Conservation (phyloP, 2,329 filamentous ascomycete genomes). For the Xenosphaeropsis pyriputrescens region DNA sequence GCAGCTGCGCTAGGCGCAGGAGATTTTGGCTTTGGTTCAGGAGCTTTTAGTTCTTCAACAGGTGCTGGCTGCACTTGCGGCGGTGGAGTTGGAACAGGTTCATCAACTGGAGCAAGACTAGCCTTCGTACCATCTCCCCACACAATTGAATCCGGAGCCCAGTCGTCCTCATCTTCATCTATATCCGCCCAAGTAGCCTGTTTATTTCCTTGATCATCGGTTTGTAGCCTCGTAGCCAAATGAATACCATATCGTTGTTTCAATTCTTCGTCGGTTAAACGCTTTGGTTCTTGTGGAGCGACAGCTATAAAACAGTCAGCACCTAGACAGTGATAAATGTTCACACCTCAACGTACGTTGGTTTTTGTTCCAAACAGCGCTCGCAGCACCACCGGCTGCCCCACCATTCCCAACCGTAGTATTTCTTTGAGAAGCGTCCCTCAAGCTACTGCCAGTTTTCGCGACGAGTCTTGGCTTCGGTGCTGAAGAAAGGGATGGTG, state of each 20-base stretch:
- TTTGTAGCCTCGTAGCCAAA: constrained; percentile 62
- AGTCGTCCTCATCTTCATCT: constrained; percentile 78
- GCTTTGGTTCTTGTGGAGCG: constrained; percentile 58
- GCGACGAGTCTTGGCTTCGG: constrained; percentile 61
- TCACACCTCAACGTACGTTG: constrained; percentile 42
- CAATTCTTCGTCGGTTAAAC: constrained; percentile 75
- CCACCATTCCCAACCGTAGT: constrained; percentile 34
- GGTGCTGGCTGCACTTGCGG: constrained; percentile 11
- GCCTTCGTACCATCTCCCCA: constrained; percentile 85
- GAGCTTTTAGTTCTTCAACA: constrained; percentile 11
- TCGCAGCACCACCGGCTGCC: constrained; percentile 52
- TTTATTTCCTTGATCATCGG: constrained; percentile 52
- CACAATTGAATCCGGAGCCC: constrained; percentile 71
- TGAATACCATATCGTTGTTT: constrained; percentile 77
- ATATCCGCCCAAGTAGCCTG: constrained; percentile 84
- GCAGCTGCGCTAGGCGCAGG: constrained; percentile 16
- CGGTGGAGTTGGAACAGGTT: constrained; percentile 17
- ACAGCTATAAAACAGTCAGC: constrained; percentile 29
- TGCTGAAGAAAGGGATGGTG: constrained; percentile 29
- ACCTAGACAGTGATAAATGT: constrained; percentile 1
- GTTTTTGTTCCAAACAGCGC: constrained; percentile 81
- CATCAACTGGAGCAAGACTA: constrained; percentile 50
- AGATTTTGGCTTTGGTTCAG: constrained; percentile 14
- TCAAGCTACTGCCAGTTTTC: constrained; percentile 50
- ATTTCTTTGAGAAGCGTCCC: constrained; percentile 32